phyloP scores from a whole-genome alignment of 164 flowering plant genomes.

The Vitis amurensis region DNA sequence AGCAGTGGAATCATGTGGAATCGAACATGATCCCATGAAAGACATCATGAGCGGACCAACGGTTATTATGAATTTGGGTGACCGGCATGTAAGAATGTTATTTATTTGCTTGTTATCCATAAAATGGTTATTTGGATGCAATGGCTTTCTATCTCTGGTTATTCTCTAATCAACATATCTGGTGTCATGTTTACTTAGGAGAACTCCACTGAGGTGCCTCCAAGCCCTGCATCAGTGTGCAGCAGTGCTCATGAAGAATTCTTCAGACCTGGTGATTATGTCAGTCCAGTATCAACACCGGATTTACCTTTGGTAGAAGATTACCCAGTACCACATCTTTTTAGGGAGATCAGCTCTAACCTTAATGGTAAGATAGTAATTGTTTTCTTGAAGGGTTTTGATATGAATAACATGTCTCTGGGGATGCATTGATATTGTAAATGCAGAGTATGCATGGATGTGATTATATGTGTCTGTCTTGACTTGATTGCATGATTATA shows the following conservation, averaged over 20 bases:
- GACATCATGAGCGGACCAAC: constrained; percentile 60
- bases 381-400: background rate
- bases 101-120: background rate
- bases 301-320: constrained; percentile 55
- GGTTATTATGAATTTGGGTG: constrained; percentile 41
- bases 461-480: no score
- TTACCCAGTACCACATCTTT: constrained; percentile 41
- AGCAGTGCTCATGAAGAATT: constrained; percentile 71
- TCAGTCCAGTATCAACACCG: constrained; percentile 60
- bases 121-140: background rate
- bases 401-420: no score
- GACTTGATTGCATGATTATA: no score
- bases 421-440: no score
- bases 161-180: constrained; percentile 3
- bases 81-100: constrained; percentile 50
- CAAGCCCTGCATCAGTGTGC: constrained; percentile 95
- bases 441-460: no score
- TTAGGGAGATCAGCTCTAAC: constrained; percentile 78
- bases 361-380: constrained; percentile 50
- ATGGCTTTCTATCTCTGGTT: background rate
- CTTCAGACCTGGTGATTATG: constrained; percentile 47
- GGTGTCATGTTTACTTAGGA: constrained; percentile 47
- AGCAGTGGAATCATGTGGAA: constrained; percentile 27
- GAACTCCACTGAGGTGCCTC: constrained; percentile 95
- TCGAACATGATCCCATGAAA: constrained; percentile 29